Evolutionary conservation across 2,329 filamentous ascomycete species (phyloP).

Genomic region (Beauveria bassiana): DNA sequence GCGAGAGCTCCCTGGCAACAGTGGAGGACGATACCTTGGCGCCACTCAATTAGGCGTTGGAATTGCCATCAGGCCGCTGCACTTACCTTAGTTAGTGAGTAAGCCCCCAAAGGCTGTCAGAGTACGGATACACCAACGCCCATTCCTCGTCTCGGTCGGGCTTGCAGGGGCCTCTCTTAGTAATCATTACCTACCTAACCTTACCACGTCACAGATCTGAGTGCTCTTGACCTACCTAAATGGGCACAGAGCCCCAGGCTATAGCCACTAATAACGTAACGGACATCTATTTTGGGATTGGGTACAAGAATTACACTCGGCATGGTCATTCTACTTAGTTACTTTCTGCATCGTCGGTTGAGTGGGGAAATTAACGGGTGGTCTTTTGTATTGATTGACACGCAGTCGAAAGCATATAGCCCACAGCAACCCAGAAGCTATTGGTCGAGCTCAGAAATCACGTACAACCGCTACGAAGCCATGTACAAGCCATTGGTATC

Average conservation of each 20-base stretch:
- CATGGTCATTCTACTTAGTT: background rate
- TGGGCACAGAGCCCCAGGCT: background rate
- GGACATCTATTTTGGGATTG: background rate
- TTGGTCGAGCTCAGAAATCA: background rate
- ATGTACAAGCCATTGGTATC: background rate
- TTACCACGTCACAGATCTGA: background rate
- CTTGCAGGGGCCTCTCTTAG: background rate
- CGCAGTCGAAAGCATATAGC: too few species aligned
- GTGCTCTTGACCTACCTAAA: background rate
- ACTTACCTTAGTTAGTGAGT: background rate
- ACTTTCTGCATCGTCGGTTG: background rate
- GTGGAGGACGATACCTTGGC: too few species aligned
- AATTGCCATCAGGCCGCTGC: background rate
- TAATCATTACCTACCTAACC: background rate
- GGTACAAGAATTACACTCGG: background rate
- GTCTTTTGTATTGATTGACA: too few species aligned
- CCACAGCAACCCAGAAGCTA: background rate
- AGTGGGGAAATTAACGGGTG: background rate
- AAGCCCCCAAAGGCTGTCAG: background rate
- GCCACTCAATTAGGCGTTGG: background rate
- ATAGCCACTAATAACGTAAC: background rate
- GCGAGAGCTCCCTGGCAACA: too few species aligned
- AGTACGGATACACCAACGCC: too few species aligned
- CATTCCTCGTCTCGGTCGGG: background rate
- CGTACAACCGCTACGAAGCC: background rate